Evolutionary conservation across 768 basidiomycete species (phyloP).

Genomic region (Macrolepiota dolichaula): DNA sequence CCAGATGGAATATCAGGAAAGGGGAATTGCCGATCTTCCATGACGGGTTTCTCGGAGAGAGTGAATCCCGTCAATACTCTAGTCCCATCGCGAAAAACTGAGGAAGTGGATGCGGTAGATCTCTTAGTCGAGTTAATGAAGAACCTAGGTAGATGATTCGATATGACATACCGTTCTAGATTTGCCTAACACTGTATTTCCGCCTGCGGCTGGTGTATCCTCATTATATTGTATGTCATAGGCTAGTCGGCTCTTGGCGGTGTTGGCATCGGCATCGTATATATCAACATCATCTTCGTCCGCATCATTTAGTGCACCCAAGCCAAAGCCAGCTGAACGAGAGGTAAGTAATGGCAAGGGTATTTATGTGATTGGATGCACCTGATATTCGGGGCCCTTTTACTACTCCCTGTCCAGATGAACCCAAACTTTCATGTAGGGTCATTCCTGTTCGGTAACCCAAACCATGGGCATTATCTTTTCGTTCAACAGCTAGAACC

Average conservation of each 20-base stretch:
- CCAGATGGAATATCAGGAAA: conserved; percentile 77
- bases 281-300: conserved; percentile 91
- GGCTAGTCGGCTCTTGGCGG: conserved; percentile 48
- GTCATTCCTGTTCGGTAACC: conserved; percentile 71
- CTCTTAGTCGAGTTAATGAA: conserved; percentile 30
- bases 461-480: conserved; percentile 78
- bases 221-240: conserved; percentile 65
- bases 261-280: conserved; percentile 51
- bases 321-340: conserved; percentile 73
- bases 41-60: conserved; percentile 61
- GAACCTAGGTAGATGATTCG: background rate
- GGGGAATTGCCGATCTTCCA: conserved; percentile 77
- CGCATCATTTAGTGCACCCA: conserved; percentile 89
- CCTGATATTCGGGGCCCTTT: conserved; percentile 59
- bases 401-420: conserved; percentile 18
- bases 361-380: conserved; percentile 21
- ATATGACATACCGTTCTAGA: conserved; percentile 25
- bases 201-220: conserved; percentile 43
- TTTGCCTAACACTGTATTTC: conserved; percentile 18
- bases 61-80: conserved; percentile 75
- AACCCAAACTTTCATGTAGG: conserved; percentile 56
- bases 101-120: conserved; percentile 19
- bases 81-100: conserved; percentile 68
- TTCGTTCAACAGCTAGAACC: conserved; percentile 56
- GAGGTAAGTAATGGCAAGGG: background rate